Percentiles rank a stretch among this genome's conserved stretches.
Conservation (phyloP, 192 early-diverging fungal species). For the Allomyces javanicus region DNA sequence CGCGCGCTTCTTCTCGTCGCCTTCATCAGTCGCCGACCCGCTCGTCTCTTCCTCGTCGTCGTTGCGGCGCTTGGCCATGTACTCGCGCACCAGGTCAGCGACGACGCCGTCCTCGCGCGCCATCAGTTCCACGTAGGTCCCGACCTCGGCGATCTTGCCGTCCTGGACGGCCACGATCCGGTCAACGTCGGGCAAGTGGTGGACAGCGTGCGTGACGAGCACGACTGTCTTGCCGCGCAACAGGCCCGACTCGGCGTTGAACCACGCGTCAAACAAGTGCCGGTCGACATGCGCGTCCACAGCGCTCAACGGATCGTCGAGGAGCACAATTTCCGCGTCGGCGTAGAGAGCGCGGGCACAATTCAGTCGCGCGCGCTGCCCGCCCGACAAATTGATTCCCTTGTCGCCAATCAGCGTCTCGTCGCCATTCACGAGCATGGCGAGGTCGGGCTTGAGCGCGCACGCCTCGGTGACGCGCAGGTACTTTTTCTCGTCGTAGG, state of each 20-base stretch:
- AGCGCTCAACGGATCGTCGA: conserved; percentile 54
- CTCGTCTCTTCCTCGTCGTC: background rate
- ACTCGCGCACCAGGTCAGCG: background rate
- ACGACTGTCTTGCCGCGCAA: conserved; percentile 27
- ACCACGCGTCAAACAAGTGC: conserved; percentile 33
- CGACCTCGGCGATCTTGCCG: conserved; percentile 13
- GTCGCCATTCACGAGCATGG: conserved; percentile 71
- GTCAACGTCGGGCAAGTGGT: conserved; percentile 25
- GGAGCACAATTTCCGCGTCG: conserved; percentile 37
- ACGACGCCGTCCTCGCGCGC: background rate
- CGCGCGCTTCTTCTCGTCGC: background rate
- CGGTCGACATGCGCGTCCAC: conserved; percentile 41
- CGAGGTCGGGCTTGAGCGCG: conserved; percentile 66
- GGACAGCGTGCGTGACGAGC: conserved; percentile 36
- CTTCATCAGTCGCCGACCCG: background rate
- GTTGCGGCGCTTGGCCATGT: background rate
- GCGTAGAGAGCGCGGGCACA: conserved; percentile 46
- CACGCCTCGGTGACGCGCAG: conserved; percentile 51
- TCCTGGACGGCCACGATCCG: conserved; percentile 23
- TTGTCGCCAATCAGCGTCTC: conserved; percentile 52
- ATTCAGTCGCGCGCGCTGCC: conserved; percentile 41
- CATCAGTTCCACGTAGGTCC: background rate
- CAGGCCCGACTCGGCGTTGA: conserved; percentile 26
- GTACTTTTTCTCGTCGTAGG: conserved; percentile 33
- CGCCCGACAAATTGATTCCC: conserved; percentile 40